Evolutionary conservation across 2,329 filamentous ascomycete species (phyloP).

Genomic region (Alternaria angustiovoidea): DNA sequence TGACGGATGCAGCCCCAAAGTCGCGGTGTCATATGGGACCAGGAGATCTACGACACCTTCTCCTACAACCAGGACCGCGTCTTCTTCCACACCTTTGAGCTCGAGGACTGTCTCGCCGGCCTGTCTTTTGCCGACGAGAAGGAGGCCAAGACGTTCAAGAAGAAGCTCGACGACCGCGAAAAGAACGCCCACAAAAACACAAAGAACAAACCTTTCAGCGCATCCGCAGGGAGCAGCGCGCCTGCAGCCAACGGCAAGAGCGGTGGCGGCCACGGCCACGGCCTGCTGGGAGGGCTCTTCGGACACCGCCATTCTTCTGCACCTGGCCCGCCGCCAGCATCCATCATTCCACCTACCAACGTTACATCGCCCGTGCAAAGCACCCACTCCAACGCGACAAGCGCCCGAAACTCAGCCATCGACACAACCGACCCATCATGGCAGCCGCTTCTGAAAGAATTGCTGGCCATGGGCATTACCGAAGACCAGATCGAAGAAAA

Average conservation of each 20-base stretch:
- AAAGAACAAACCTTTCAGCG: slow-evolving; percentile 75
- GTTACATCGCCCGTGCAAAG: slow-evolving; percentile 50
- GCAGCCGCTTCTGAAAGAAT: slow-evolving; percentile 67
- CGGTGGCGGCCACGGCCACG: slow-evolving; percentile 49
- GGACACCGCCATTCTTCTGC: slow-evolving; percentile 58
- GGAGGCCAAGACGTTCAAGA: slow-evolving; percentile 94
- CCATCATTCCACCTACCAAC: slow-evolving; percentile 58
- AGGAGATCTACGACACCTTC: slow-evolving; percentile 97
- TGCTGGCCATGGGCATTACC: slow-evolving; percentile 71
- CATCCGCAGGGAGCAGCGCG: slow-evolving; percentile 37
- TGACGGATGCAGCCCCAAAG: slow-evolving; percentile 62
- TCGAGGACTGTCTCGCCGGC: slow-evolving; percentile 88
- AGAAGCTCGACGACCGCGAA: slow-evolving; percentile 96
- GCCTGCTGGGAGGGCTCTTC: slow-evolving; percentile 62
- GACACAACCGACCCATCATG: slow-evolving; percentile 70
- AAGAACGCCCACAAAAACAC: slow-evolving; percentile 94
- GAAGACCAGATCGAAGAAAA: slow-evolving; percentile 73
- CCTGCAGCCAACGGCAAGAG: slow-evolving; percentile 41
- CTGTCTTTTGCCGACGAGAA: slow-evolving; percentile 96
- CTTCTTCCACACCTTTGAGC: slow-evolving; percentile 97
- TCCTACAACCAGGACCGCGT: slow-evolving; percentile 95
- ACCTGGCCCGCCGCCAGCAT: slow-evolving; percentile 54
- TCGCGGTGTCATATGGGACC: slow-evolving; percentile 54
- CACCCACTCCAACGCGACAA: slow-evolving; percentile 47
- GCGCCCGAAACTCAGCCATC: slow-evolving; percentile 57